phyloP scores from a whole-genome alignment of 2,329 filamentous ascomycete species.

The Diaporthe vaccinii region DNA sequence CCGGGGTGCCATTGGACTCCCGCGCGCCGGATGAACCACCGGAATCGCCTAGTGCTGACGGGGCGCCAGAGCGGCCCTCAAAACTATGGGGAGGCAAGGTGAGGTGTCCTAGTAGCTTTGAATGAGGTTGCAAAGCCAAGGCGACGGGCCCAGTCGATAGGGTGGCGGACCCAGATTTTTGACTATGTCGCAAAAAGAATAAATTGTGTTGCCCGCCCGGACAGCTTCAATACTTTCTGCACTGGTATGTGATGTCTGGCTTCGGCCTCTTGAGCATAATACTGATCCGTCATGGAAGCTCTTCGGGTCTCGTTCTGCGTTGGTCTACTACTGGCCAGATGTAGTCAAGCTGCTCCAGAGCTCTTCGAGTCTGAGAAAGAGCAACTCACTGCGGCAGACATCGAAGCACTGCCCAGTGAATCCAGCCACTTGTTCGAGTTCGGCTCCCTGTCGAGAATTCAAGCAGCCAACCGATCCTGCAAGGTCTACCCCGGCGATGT shows the following conservation, averaged over 20 bases:
- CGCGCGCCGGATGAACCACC: background rate
- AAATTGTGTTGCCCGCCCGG: background rate
- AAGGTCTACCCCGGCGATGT: conserved; percentile 48
- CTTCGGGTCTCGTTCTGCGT: background rate
- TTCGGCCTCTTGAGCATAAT: background rate
- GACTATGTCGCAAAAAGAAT: background rate
- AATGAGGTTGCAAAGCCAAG: conserved; percentile 31
- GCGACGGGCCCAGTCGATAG: background rate
- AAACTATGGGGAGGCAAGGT: background rate
- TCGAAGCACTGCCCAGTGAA: background rate
- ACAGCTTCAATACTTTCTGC: too few species aligned
- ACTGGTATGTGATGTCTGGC: background rate
- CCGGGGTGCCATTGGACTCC: conserved; percentile 7
- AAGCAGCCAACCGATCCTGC: conserved; percentile 40
- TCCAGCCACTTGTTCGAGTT: conserved; percentile 15
- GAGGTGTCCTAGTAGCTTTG: background rate
- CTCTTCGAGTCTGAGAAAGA: conserved; percentile 20
- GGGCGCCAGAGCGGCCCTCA: background rate
- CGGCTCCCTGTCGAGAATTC: background rate
- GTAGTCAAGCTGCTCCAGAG: background rate
- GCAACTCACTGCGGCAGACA: conserved; percentile 12
- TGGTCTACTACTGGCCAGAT: background rate
- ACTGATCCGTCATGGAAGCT: background rate
- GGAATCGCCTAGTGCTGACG: conserved; percentile 15
- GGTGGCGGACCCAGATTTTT: background rate